Evolutionary conservation across 2,329 filamentous ascomycete species (phyloP), one percentile per base, ranked within the genome.

Genomic region (Aureobasidium mangrovei): DNA sequence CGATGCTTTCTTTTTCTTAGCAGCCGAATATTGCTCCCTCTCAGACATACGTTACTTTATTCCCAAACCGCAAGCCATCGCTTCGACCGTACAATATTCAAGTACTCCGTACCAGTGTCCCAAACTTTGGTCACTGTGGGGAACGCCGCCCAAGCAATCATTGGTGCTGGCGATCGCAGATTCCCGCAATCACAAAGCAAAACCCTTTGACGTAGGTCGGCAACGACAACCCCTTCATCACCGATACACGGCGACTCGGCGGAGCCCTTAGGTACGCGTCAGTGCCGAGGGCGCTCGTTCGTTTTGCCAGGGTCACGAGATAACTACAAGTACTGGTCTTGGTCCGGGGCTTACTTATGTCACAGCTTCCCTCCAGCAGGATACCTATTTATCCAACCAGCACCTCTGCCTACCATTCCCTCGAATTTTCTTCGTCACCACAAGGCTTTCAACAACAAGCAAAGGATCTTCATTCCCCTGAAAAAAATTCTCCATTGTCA

Each of bases 261-360:
- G 47, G 47, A 53, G 49, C 18, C 41, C 40, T 40, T 43, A 31
- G 49, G 49, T 53, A 53, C 49, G 49, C 49, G 49, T 53, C 49
- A 53, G 49, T 53, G 39, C 49, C 49, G 18, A 43, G 32, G 47
- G 29, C 47, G 38, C 27, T 40, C 49, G 49, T 40, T 53, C 36
- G 39, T 42, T 31, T 53, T 38, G 27, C 32, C 49, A 43, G 47
- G 39, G 49, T 53, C 49, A 53, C 40, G 39, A 31, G 49, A 43
- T 31, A 31, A 31, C 18, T 26, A 33, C 29, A 42, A 43, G 49
- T 44, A 44, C 49, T 53, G 28, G 36, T 31, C 28, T 35, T 42
- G 47, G 47, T 52, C 47, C 39, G 36, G 32, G 31, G 47, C 47
- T 52, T 43, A 53, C 49, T 53, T 53, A 53, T 53, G 49, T 53